Evolutionary conservation across 2,329 filamentous ascomycete genomes (phyloP).

Genomic region (Aspergillus viridinutans): DNA sequence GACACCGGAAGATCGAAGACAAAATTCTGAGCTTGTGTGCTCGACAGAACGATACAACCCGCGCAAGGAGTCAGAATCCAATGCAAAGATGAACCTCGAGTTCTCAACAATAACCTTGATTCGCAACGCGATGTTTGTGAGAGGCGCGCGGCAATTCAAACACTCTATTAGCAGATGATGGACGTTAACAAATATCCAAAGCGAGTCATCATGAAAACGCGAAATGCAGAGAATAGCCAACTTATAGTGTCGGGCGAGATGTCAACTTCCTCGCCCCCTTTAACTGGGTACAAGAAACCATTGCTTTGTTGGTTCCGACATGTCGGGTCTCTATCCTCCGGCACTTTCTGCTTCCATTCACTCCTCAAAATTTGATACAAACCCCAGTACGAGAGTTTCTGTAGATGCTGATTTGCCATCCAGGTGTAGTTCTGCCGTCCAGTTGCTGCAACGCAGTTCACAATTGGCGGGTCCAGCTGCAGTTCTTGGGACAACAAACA

Average conservation of each 20-base stretch:
- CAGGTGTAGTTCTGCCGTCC: constrained; percentile 11
- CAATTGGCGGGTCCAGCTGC: constrained; percentile 28
- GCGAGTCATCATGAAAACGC: not conserved
- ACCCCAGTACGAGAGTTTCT: not conserved
- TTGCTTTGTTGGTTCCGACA: not conserved
- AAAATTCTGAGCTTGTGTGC: not conserved
- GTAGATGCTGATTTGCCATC: constrained; percentile 8
- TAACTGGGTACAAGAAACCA: not conserved
- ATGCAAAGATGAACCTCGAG: not conserved
- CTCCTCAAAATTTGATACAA: not conserved
- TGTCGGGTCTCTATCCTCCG: not conserved
- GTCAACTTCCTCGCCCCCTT: not conserved
- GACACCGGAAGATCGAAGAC: not conserved
- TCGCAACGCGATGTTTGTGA: not conserved
- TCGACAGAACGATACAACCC: not conserved
- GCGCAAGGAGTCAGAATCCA: not conserved
- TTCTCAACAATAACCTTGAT: not conserved
- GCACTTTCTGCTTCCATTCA: not conserved
- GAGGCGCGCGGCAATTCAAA: not conserved
- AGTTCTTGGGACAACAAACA: constrained; percentile 22
- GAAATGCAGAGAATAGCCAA: not conserved
- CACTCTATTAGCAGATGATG: not conserved
- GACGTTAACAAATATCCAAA: not conserved
- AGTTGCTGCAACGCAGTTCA: constrained; percentile 22
- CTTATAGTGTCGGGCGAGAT: not conserved